phyloP scores from a whole-genome alignment of 306 rosid species.

The Gillenia trifoliata region DNA sequence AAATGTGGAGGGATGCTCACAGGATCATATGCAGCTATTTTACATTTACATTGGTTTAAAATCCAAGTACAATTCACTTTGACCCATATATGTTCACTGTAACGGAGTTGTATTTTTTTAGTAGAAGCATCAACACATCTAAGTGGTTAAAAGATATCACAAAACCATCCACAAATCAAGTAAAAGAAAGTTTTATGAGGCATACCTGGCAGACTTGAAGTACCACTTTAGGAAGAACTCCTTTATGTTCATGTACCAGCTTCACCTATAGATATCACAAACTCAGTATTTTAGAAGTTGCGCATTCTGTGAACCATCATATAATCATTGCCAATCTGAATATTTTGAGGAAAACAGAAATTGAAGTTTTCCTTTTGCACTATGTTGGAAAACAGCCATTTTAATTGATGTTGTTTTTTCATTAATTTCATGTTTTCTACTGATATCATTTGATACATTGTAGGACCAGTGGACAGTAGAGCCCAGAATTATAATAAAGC shows the following conservation, averaged over 20 bases:
- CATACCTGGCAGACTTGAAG: slow-evolving; percentile 73
- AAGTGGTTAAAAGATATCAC: not conserved
- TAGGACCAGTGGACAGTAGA: not conserved
- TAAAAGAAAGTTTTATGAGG: not conserved
- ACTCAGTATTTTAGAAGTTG: slow-evolving; percentile 9
- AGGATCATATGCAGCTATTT: not conserved
- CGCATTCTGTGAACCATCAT: slow-evolving; percentile 1
- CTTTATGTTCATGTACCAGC: slow-evolving; percentile 63
- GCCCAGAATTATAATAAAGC: not conserved
- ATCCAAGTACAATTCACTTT: not conserved
- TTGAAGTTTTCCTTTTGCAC: not conserved
- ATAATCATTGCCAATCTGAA: not conserved
- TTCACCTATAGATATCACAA: slow-evolving; percentile 50
- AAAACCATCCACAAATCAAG: not conserved
- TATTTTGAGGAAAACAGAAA: not conserved
- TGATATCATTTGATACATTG: not conserved
- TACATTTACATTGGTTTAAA: not conserved
- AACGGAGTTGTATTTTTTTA: not conserved
- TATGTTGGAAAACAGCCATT: not conserved
- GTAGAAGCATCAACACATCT: not conserved
- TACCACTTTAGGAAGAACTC: slow-evolving; percentile 72
- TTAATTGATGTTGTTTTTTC: not conserved
- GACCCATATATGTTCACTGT: not conserved
- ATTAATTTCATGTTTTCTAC: not conserved
- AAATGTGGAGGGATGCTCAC: not conserved